Evolutionary conservation across 129 eudicot genomes (phyloP), one percentile per base, ranked within the genome.

Genomic region (Flaveria ramosissima): DNA sequence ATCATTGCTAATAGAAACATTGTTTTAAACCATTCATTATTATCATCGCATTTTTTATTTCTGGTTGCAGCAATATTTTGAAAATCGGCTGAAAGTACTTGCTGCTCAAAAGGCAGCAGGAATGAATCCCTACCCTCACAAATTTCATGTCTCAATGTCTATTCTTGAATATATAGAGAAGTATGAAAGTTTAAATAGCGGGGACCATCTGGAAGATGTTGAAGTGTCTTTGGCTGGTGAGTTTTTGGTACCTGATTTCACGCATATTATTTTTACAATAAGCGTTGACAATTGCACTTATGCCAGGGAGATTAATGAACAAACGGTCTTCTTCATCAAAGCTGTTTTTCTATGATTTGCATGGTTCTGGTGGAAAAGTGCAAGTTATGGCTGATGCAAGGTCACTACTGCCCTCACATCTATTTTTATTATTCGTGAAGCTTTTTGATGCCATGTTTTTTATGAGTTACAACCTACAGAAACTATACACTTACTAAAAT

Each of bases 321-420:
- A 93, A 91, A 64, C 80, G 97, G 46, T 78, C 97, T 11, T 91
- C 98, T 15, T 85, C 96, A 10, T 66, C 96, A 74, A 93, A 93
- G 85, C 78, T 93, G 20, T 85, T 91, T 80, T 93, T 93, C 76
- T 93, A 93, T 80, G 98, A 93, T 65, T 81, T 93, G 75, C 90
- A 91, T 83, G 97, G 93, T 21, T 78, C 84, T 26, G 98, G 93
- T 84, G 92, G 86, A 57, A 93, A 93, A 82, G 93, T 93, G 77
- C 98, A 93, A 89, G 87, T 93, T 20, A 91, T 93, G 97, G 82
- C 96, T 47, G 97, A 91, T 87, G 97, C 96, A 84, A 93, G 96
- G 98, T 93, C 80, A 47, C 17, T 52, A 30, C n/a, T 6, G 3
- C 14, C 7, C 7, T 6, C 21, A 11, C 64, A 39, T 75, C 26